phyloP scores from a whole-genome alignment of 148 eudicot genomes.

The Heliosperma pusillum region DNA sequence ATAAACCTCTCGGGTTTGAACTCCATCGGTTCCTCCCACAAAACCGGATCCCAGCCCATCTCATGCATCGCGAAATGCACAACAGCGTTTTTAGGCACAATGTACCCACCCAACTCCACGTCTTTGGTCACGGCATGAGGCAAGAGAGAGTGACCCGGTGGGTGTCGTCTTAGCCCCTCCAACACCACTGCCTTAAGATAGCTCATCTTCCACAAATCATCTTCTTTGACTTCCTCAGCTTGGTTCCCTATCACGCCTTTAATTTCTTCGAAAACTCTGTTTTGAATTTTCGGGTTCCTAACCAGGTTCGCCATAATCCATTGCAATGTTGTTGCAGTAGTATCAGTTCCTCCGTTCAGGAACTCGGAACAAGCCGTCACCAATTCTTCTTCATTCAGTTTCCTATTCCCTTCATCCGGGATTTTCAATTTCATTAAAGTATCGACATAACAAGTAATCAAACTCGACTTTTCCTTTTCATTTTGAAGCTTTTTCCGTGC shows the following conservation, averaged over 20 bases:
- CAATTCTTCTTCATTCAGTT: constrained; percentile 35
- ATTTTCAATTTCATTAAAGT: constrained; percentile 46
- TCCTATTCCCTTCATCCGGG: constrained; percentile 37
- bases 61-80: constrained; percentile 65
- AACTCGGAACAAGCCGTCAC: constrained; percentile 42
- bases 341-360: constrained; percentile 65
- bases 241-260: constrained; percentile 27
- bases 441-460: constrained; percentile 51
- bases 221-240: constrained; percentile 31
- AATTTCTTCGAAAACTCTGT: constrained; percentile 49
- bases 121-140: constrained; percentile 53
- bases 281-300: constrained; percentile 43
- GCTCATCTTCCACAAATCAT: constrained; percentile 43
- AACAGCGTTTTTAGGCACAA: constrained; percentile 37
- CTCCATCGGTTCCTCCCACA: constrained; percentile 57
- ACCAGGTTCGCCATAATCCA: constrained; percentile 77
- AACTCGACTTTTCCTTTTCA: background rate
- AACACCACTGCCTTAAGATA: constrained; percentile 67
- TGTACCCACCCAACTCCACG: constrained; percentile 46
- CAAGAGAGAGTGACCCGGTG: constrained; percentile 62
- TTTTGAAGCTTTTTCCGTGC: constrained; percentile 20
- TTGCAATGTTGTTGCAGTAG: constrained; percentile 57
- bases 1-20: constrained; percentile 64
- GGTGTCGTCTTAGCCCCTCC: constrained; percentile 69
- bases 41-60: constrained; percentile 53